Evolutionary conservation across 257 asterid species (phyloP), one percentile per base, ranked within the genome.

Genomic region (Scutellaria galericulata): DNA sequence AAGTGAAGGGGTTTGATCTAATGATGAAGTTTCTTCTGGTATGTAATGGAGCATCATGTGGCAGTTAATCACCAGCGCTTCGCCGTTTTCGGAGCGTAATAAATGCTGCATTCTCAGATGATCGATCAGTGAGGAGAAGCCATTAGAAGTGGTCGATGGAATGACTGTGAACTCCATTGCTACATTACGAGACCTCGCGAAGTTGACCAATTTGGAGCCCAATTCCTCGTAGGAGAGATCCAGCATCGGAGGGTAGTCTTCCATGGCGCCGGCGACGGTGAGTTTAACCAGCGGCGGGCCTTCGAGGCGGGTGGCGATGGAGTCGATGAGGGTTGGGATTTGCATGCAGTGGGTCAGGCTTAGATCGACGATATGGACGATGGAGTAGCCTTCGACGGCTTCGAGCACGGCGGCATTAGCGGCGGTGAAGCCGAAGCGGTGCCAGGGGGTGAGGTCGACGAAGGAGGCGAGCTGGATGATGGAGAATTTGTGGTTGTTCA

Each of bases 381-480:
- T 85, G 1, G 87, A 55, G 53, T 72, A 85, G 3, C 96, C 94
- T 6, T 88, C 96, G 5, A 84, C 77, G n/a, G 96, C 96, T 48
- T 88, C 96, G 12, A 94, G 37, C 31, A 94, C 84, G 56, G 96
- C 95, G 5, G 89, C 87, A 31, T 94, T 94, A 1, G 98, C 97
- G 0, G 96, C 96, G 6, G 97, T 89, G 85, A 88, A 94, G 11
- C 98, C 98, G 72, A 94, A 94, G 10, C 98, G 68, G 74, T 94
- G 95, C 97, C 97, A 91, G n/a, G 98, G 98, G 0, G 98, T 94
- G 18, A 94, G 77, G 83, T 94, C 98, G 31, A 94, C 97, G 81
- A 81, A 94, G 39, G 83, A 76, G 6, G 98, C 91, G 1, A 94
- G 92, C 83, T 94, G 96, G 7, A 91, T 84, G 64, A 88, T 84